Evolutionary conservation across 768 basidiomycete species (phyloP), one percentile per base, ranked within the genome.

Genomic region (Boletus sp.): DNA sequence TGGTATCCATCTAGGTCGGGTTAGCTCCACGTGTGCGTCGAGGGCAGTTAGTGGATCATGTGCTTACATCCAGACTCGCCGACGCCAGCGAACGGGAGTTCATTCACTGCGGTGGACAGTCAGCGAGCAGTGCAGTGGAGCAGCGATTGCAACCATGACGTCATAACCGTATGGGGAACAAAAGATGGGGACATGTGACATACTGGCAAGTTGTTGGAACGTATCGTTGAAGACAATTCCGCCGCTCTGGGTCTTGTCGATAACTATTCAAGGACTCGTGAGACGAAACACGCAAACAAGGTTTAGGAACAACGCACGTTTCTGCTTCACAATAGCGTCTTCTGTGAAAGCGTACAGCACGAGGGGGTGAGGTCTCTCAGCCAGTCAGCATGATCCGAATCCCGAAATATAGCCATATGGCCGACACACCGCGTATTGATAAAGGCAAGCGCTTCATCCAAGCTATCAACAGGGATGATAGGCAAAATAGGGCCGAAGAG

Each of bases 401-500:
- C 7, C 52, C n/a, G 11, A 23, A n/a, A 10, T 9, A 19, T 32
- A n/a, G 8, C 14, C 15, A 38, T 7, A n/a, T 14, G 5, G 7
- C 8, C 8, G 51, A 56, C 76, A 17, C 47, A 85, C 86, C 77
- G 74, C 4, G 70, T 66, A 43, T 79, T 79, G 40, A 88, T 67
- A 60, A 82, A 82, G 1, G 75, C 72, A 35, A 87, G 72, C 0
- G 83, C 87, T 19, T 81, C 79, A 3, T 82, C 75, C 7, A 86
- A 50, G 49, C 67, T 72, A 32, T 83, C 79, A 1, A 90, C 77
- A 0, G 81, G 72, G 13, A 89, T 60, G 42, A 91, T 74, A 1
- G 88, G 82, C 7, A 90, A 62, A 23, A 90, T 66, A 0, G 89
- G 88, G 0, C 87, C 89, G 58, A 91, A 91, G 3, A 89, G 65